phyloP scores from a whole-genome alignment of 257 asterid genomes.

The Gardenia jasminoides region DNA sequence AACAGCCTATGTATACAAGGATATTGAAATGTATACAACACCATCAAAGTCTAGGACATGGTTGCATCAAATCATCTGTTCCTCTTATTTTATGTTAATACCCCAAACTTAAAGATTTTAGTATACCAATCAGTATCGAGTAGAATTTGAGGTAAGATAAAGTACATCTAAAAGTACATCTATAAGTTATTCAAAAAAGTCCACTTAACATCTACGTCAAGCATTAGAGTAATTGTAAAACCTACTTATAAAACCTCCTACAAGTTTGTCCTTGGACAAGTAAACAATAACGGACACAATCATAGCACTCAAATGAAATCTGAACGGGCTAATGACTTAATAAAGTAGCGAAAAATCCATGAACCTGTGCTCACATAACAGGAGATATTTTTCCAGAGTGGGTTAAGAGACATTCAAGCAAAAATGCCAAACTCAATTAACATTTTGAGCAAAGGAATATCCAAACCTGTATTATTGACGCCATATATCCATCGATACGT shows the following conservation, averaged over 20 bases:
- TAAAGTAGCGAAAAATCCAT: background rate
- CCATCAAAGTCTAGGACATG: too few species aligned
- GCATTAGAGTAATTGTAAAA: background rate
- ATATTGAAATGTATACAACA: too few species aligned
- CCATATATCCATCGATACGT: constrained; percentile 77
- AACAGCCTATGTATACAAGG: too few species aligned
- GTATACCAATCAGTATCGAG: too few species aligned
- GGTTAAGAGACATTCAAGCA: background rate
- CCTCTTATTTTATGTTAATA: too few species aligned
- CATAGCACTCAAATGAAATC: background rate
- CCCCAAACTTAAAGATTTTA: too few species aligned
- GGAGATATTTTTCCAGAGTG: background rate
- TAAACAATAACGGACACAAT: background rate
- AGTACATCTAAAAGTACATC: too few species aligned
- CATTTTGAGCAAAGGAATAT: constrained; percentile 1
- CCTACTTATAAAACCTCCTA: background rate
- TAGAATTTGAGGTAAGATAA: too few species aligned
- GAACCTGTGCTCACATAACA: too few species aligned
- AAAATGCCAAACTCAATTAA: background rate
- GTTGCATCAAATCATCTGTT: too few species aligned
- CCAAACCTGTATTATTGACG: constrained; percentile 82
- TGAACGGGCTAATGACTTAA: background rate
- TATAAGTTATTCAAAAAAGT: background rate
- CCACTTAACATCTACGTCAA: background rate
- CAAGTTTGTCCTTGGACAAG: background rate